These are phyloP conservation scores for Kalaharituber pfeilii DNA, from an alignment of 2,329 filamentous ascomycete genomes.

Conservation along the genomic window DNA sequence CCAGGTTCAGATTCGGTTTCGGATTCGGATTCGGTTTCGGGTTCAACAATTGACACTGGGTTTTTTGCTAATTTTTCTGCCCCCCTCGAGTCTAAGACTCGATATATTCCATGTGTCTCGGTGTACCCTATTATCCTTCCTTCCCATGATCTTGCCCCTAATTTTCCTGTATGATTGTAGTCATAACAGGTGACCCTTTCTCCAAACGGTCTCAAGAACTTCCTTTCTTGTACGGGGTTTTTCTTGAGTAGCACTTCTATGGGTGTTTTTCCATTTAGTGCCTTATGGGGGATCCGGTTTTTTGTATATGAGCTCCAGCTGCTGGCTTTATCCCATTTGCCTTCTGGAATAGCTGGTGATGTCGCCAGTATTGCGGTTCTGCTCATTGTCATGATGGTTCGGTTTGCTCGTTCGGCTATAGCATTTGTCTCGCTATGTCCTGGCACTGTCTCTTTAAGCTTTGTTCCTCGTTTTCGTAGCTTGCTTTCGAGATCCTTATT, in stretches of 20 bases:
- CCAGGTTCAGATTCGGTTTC: too few species aligned
- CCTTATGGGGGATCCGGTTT: slow-evolving; percentile 1
- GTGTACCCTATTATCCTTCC: background rate
- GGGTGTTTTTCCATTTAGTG: background rate
- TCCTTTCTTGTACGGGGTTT: background rate
- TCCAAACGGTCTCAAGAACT: background rate
- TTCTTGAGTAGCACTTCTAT: background rate
- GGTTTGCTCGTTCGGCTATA: background rate
- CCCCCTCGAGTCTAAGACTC: background rate
- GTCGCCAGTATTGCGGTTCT: background rate
- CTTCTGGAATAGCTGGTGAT: background rate
- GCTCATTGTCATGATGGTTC: background rate
- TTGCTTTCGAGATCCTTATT: background rate
- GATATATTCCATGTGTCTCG: background rate
- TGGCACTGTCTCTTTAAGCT: background rate
- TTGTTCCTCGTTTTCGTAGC: background rate
- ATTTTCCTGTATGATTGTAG: background rate
- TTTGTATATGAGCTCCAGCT: background rate
- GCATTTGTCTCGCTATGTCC: background rate
- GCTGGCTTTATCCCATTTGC: background rate
- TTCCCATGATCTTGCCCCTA: background rate
- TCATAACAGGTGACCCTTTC: background rate
- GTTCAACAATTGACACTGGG: background rate
- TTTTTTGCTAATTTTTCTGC: background rate
- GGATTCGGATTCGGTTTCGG: too few species aligned